Percentiles rank a stretch among this genome's conserved stretches.
Evolutionary conservation across 164 flowering plant species (phyloP).

Genomic region (Aristolochia contorta): DNA sequence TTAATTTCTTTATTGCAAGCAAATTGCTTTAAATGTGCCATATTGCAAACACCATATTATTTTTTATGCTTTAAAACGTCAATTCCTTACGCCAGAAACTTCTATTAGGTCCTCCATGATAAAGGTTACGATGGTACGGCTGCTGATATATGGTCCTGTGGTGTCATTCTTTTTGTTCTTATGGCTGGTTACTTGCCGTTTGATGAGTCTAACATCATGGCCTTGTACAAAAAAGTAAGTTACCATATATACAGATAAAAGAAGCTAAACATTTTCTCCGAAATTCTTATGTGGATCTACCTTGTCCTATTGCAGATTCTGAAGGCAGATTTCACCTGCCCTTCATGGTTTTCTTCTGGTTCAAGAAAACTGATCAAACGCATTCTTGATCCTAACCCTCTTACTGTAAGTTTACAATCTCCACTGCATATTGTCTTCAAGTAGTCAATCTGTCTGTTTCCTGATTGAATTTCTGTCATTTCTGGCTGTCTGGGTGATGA

Average conservation of each 20-base stretch:
- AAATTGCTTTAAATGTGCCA: too few relatives aligned
- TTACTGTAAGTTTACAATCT: slow-evolving; percentile 31
- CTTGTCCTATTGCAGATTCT: slow-evolving; percentile 36
- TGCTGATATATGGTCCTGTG: slow-evolving; percentile 95
- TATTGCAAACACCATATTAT: neutral
- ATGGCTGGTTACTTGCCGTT: slow-evolving; percentile 95
- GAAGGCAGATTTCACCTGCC: slow-evolving; percentile 64
- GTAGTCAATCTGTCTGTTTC: neutral
- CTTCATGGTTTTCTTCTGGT: slow-evolving; percentile 70
- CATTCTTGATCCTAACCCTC: slow-evolving; percentile 81
- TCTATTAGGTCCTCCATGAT: slow-evolving; percentile 57
- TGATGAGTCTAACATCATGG: slow-evolving; percentile 64
- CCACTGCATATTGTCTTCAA: neutral
- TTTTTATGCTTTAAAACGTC: neutral
- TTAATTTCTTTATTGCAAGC: neutral
- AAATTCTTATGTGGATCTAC: neutral
- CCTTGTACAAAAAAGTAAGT: slow-evolving; percentile 63
- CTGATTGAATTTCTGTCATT: neutral
- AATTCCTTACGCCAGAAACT: slow-evolving; percentile 1
- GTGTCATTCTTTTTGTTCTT: slow-evolving; percentile 89
- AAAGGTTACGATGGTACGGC: slow-evolving; percentile 88
- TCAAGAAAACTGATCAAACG: slow-evolving; percentile 60
- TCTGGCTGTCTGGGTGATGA: neutral
- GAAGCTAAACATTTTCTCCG: neutral
- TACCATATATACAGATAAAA: neutral